Evolutionary conservation across 495 filamentous ascomycete genomes (phyloP).

Genomic region (Hyaloscypha finlandica): DNA sequence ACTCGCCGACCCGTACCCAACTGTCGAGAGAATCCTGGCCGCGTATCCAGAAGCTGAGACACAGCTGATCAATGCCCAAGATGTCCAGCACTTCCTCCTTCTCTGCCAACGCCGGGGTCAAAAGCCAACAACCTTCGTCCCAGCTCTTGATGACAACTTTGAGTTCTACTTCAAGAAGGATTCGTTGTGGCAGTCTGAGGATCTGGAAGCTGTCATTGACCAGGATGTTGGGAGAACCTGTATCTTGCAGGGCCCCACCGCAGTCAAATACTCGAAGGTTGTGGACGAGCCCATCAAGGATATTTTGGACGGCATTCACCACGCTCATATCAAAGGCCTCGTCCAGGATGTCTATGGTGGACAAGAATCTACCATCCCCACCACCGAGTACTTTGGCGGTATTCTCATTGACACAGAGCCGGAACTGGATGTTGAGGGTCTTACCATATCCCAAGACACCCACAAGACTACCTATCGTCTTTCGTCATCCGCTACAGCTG

Average conservation of each 20-base stretch:
- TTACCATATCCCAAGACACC: slow-evolving; percentile 72
- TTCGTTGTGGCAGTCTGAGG: slow-evolving; percentile 99
- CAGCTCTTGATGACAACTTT: slow-evolving; percentile 89
- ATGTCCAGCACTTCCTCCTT: slow-evolving; percentile 92
- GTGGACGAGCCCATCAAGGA: slow-evolving; percentile 93
- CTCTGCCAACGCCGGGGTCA: slow-evolving; percentile 92
- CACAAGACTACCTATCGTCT: slow-evolving; percentile 80
- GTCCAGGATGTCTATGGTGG: slow-evolving; percentile 78
- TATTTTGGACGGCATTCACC: slow-evolving; percentile 87
- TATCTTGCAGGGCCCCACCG: slow-evolving; percentile 94
- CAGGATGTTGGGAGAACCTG: slow-evolving; percentile 94
- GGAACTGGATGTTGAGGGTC: slow-evolving; percentile 72
- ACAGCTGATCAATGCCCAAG: slow-evolving; percentile 95
- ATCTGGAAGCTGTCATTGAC: slow-evolving; percentile 90
- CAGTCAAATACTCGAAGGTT: slow-evolving; percentile 82
- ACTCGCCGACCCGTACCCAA: slow-evolving; percentile 76
- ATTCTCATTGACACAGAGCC: slow-evolving; percentile 65
- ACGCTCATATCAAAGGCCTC: slow-evolving; percentile 77
- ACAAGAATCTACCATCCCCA: slow-evolving; percentile 72
- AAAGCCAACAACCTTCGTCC: slow-evolving; percentile 96
- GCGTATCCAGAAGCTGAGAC: slow-evolving; percentile 81
- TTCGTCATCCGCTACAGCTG: slow-evolving; percentile 63
- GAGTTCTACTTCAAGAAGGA: slow-evolving; percentile 99
- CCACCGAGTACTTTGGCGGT: slow-evolving; percentile 93
- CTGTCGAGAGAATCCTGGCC: slow-evolving; percentile 75